These are phyloP conservation scores for Claviceps fusiformis DNA, from an alignment of 2,329 filamentous ascomycete genomes.

Conservation along the genomic window DNA sequence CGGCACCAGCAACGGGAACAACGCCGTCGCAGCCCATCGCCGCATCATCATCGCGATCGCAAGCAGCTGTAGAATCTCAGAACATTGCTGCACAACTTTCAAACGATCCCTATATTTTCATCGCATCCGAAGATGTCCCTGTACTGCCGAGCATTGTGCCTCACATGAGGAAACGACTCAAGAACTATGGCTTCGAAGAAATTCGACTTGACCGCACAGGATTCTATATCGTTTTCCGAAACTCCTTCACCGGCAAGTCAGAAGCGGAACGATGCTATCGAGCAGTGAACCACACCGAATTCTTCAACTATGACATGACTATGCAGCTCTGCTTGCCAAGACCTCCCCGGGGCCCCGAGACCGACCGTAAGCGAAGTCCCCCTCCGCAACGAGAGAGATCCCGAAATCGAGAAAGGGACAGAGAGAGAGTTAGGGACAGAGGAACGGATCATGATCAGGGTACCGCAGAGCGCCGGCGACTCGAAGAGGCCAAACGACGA, in stretches of 20 bases:
- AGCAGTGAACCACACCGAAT: conserved; percentile 62
- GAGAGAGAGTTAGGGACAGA: conserved; percentile 1
- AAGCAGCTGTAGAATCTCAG: conserved; percentile 48
- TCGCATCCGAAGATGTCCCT: conserved; percentile 75
- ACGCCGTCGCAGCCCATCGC: conserved; percentile 22
- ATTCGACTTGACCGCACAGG: conserved; percentile 74
- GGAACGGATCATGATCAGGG: conserved; percentile 5
- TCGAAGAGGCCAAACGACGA: conserved; percentile 51
- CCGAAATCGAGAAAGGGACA: conserved; percentile 1
- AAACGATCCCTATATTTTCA: conserved; percentile 78
- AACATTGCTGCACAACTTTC: conserved; percentile 57
- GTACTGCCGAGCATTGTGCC: conserved; percentile 73
- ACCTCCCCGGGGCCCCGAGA: conserved; percentile 12
- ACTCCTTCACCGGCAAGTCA: conserved; percentile 59
- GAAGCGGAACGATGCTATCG: conserved; percentile 72
- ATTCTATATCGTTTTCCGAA: conserved; percentile 85
- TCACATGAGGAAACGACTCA: conserved; percentile 81
- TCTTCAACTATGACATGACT: conserved; percentile 85
- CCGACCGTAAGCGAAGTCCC: conserved; percentile 20
- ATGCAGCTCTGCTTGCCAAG: conserved; percentile 57
- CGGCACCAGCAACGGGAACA: not conserved
- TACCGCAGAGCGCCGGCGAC: conserved; percentile 29
- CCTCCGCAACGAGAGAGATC: conserved; percentile 19
- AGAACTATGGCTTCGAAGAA: conserved; percentile 66
- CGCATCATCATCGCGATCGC: conserved; percentile 11